Base-by-base conservation (phyloP, 1,139 yeast species). In the Scheffersomyces parashehatae region DNA sequence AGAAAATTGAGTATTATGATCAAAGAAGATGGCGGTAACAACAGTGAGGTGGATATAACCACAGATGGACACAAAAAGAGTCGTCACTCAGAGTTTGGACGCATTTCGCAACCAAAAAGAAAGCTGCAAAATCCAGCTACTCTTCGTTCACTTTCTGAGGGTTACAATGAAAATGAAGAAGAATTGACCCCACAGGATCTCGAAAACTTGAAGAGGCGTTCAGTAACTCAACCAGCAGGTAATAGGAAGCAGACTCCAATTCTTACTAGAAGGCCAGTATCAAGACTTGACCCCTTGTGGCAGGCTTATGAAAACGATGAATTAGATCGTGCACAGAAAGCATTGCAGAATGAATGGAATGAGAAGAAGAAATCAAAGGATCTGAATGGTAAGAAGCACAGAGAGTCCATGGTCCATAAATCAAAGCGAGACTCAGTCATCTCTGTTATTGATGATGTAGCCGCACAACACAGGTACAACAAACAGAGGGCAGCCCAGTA, bases 231-330 rank as follows among this genome's bases (percentile, higher is more conserved):
- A 48, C 78, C 73, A 29, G 58, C 53, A 35, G 66, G 70, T 5
- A 55, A 57, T 49, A 53, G 73, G 52, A 63, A 78, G 64, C 71
- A 50, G 55, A 79, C 58, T 72, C 66, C 77, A 7, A 52, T 70
- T 12, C 66, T 74, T 43, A 67, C 75, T 2, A 64, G 80, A 52
- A 76, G 89, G 56, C 93, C 93, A 7, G 81, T 82, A 29, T 85
- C 91, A 1, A 77, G 82, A 55, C 68, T 85, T 44, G 93, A 85
- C 65, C 93, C 93, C 34, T 68, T 67, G 54, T 74, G 77, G 78
- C 66, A 65, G 36, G 77, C 75, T 11, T 68, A 68, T 54, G 78
- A 74, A 47, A 76, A 74, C 50, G 74, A 73, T 49, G 81, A 79
- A 52, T 56, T 77, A 41, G 68, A 70, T 37, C 63, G 71, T 34